These are phyloP conservation scores for Kluyveromyces starmeri DNA, from an alignment of 805 yeast species.

Conservation along the genomic window DNA sequence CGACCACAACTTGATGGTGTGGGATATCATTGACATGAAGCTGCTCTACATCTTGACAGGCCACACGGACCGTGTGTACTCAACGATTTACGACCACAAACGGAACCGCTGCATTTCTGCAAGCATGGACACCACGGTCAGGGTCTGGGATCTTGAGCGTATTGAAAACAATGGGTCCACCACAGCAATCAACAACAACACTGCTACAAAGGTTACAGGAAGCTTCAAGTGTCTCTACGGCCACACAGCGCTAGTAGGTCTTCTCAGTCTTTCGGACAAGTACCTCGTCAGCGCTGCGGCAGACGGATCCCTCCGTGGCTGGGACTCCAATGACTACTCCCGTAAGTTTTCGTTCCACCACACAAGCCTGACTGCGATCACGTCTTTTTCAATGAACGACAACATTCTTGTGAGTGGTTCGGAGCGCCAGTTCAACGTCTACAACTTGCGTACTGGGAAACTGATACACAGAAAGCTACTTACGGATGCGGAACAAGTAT, in stretches of 20 bases:
- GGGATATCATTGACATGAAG: slow-evolving; percentile 73
- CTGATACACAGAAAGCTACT: slow-evolving; percentile 63
- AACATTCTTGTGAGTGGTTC: slow-evolving; percentile 82
- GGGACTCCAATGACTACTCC: slow-evolving; percentile 79
- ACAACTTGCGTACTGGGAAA: slow-evolving; percentile 75
- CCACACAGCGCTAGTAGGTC: slow-evolving; percentile 84
- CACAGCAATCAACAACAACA: slow-evolving; percentile 15
- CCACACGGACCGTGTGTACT: slow-evolving; percentile 80
- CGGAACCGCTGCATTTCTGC: slow-evolving; percentile 83
- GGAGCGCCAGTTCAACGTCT: slow-evolving; percentile 75
- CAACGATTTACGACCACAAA: slow-evolving; percentile 73
- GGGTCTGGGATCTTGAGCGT: slow-evolving; percentile 79
- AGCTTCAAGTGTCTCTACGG: slow-evolving; percentile 63
- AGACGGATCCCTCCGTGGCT: slow-evolving; percentile 80
- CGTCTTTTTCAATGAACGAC: slow-evolving; percentile 87
- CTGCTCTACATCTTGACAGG: slow-evolving; percentile 72
- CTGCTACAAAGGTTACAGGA: slow-evolving; percentile 21
- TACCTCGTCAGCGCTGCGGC: slow-evolving; percentile 92
- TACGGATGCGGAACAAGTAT: slow-evolving; percentile 73
- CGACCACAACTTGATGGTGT: slow-evolving; percentile 82
- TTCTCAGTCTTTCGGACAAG: slow-evolving; percentile 66
- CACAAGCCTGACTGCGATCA: slow-evolving; percentile 79
- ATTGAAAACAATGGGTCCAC: slow-evolving; percentile 45
- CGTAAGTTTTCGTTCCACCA: slow-evolving; percentile 59
- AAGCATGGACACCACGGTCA: slow-evolving; percentile 79